Conservation (phyloP, 2,329 filamentous ascomycete species). For the Myrmaecium sp. region DNA sequence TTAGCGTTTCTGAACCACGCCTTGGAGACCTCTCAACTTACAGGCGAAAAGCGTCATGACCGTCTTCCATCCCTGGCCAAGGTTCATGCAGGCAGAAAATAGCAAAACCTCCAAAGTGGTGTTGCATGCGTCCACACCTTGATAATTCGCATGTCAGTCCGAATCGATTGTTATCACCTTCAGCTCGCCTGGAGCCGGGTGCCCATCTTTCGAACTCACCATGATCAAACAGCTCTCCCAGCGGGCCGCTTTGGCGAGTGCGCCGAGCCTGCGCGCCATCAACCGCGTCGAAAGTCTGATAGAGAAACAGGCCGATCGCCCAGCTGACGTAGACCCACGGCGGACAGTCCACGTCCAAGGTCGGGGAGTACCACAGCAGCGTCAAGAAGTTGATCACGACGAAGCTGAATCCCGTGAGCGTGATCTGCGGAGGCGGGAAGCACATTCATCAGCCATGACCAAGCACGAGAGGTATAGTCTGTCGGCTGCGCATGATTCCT, state of each 20-base stretch:
- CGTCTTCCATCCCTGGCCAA: conserved; percentile 84
- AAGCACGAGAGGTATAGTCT: not conserved
- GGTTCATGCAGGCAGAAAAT: conserved; percentile 82
- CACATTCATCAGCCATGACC: not conserved
- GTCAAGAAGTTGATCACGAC: conserved; percentile 81
- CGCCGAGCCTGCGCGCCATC: conserved; percentile 85
- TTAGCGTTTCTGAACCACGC: not conserved
- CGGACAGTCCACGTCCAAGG: conserved; percentile 82
- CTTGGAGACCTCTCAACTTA: conserved; percentile 25
- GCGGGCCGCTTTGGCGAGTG: conserved; percentile 78
- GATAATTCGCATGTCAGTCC: conserved; percentile 1
- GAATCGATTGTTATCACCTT: too few relatives aligned
- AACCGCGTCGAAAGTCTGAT: conserved; percentile 96
- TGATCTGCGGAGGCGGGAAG: too few relatives aligned
- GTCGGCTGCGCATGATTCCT: too few relatives aligned
- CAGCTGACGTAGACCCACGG: conserved; percentile 89
- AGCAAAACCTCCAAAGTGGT: conserved; percentile 85
- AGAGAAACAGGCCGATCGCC: conserved; percentile 78
- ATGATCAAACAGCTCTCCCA: conserved; percentile 95
- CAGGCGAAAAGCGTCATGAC: conserved; percentile 69
- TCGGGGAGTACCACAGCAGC: conserved; percentile 90
- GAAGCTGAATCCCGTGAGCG: conserved; percentile 77
- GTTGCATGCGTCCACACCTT: conserved; percentile 80
- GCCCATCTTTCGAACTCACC: conserved; percentile 33
- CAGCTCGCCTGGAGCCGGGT: not conserved